Evolutionary conservation across 495 filamentous ascomycete genomes (phyloP), one percentile per base, ranked within the genome.

Genomic region (Rusavskia elegans): DNA sequence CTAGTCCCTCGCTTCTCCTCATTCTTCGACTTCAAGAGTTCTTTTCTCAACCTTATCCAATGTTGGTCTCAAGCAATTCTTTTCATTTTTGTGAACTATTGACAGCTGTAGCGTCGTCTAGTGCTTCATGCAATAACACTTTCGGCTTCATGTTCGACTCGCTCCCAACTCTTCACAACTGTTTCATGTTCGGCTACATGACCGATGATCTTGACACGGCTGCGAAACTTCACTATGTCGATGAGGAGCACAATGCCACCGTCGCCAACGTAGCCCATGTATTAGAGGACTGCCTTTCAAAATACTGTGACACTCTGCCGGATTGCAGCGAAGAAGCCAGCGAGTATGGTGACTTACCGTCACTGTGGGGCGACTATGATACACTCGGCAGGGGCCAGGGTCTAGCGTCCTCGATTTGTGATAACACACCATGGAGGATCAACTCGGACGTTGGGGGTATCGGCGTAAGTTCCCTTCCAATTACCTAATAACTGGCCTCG

Each of bases 381-480:
- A 10, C 5, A 23, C 14, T 30, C 20, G 13, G 4, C 23, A 46
- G 5, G 9, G 23, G 44, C 20, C 1, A 11, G 44, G 5, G 4
- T 1, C 5, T 46, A 23, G 21, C 21, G 5, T 16, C 2, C 5
- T 5, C 1, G 4, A 55, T 55, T 1, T 57, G 55, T 37, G 2
- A 11, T 0, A 36, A n/a, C 36, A 40, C 51, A 8, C 48, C 46
- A 2, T 6, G 0, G 10, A 35, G 19, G 1, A 25, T 57, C 2
- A 54, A 48, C 16, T n/a, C 51, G 25, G 55, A 54, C 20, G 45
- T 57, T 39, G 55, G 55, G 44, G 55, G 51, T 16, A 54, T 57
- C 17, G 55, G 51, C 5, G 55, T 54, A 41, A 5, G 20, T 8
- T 9, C 2, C 0, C 0, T 23, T 14, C 36, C 17, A 1, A 14